Base-by-base conservation (phyloP, 441 rosid genomes). In the Gossypium davidsonii region DNA sequence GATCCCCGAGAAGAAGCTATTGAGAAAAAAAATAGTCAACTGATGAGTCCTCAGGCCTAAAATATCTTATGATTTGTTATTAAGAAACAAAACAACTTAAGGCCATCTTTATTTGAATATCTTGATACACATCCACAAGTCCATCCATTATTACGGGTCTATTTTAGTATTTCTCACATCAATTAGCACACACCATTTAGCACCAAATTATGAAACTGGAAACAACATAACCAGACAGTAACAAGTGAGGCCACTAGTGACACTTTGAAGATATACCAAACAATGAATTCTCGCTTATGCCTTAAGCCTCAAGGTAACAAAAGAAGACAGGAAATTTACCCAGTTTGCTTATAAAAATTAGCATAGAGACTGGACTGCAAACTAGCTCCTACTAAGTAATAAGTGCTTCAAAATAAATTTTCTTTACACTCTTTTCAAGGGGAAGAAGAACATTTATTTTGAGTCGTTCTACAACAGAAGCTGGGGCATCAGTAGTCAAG, bases 1-100 rank as follows among this genome's bases (percentile, higher is more conserved):
- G 99, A 91, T 81, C 97, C 97, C 31, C 95, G 92, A 71, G 99
- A 57, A 57, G 61, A 85, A 78, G 94, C 92, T 90, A 75, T 67
- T 62, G 21, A 61, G 20, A 72, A 48, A 72, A 52, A 68, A 67
- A 76, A 21, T 51, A 66, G 48, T 69, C 52, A 79, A 72, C 70
- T 15, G 72, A 70, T 65, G 74, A 15, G 46, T 66, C 70, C 39
- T 37, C 63, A 67, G 58, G 66, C 26, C 57, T 37, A 78, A 14
- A 66, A 25, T 77, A 42, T 18, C 18, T 64, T 77, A 23, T 66
- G 65, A 64, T 58, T 52, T 73, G 53, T 25, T 61, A 69, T 69
- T 76, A 62, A 55, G 18, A 62, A 55, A 62, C 34, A 18, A 70
- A 46, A 42, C 25, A 49, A 74, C 25, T 20, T 11, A 2, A 15